These are phyloP conservation scores for Endothia cerciana DNA, from an alignment of 2,329 filamentous ascomycete species.

Conservation along the genomic window DNA sequence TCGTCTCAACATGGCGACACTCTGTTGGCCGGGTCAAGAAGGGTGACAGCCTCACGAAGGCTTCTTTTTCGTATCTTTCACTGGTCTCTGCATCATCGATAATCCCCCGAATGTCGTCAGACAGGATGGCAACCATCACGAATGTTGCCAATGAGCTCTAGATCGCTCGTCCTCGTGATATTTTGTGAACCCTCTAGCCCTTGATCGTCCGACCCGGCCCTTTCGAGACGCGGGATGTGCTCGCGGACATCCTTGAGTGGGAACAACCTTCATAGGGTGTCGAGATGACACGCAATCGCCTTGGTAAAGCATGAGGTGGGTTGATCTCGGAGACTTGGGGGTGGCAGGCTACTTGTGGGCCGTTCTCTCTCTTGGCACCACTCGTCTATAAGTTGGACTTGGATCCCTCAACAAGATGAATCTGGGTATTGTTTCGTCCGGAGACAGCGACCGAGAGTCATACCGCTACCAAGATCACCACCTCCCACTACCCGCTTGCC, in stretches of 20 bases:
- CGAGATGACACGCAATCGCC: conserved; percentile 7
- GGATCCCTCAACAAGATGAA: conserved; percentile 1
- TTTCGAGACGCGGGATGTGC: conserved; percentile 15
- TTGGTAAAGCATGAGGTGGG: not conserved
- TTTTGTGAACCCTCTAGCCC: not conserved
- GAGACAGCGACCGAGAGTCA: not conserved
- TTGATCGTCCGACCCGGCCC: conserved; percentile 13
- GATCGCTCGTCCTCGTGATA: conserved; percentile 16
- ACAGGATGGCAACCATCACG: conserved; percentile 22
- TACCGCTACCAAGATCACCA: not conserved
- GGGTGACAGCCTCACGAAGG: conserved; percentile 20
- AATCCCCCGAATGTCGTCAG: conserved; percentile 9
- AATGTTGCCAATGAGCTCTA: conserved; percentile 22
- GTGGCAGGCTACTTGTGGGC: not conserved
- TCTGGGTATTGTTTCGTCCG: not conserved
- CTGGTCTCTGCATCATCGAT: conserved; percentile 11
- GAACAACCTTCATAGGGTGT: not conserved
- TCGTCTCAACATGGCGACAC: conserved; percentile 16
- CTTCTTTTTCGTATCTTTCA: conserved; percentile 16
- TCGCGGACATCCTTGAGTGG: not conserved
- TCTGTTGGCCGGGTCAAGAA: conserved; percentile 15
- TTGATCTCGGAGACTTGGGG: not conserved
- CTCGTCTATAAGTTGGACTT: conserved; percentile 23
- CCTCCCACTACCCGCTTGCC: not conserved
- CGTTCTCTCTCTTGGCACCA: not conserved